Evolutionary conservation across 164 flowering plant genomes (phyloP), one percentile per base, ranked within the genome.

Genomic region (Magnolia officinalis): DNA sequence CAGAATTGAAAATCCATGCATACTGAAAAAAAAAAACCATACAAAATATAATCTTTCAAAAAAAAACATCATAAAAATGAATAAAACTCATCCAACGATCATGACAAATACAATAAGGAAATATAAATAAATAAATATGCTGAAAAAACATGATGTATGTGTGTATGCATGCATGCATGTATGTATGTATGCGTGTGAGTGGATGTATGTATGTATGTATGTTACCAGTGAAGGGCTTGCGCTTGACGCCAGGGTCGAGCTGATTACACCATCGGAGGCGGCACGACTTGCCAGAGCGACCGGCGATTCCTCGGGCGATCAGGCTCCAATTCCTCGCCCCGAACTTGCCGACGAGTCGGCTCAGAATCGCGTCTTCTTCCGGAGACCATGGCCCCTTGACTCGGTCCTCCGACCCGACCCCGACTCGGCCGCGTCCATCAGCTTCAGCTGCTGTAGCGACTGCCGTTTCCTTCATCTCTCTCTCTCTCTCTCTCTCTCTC

Each of bases 241-340:
- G 93, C 77, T 89, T 88, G 31, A 91, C 85, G 75, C 79, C 67
- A 77, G 93, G 96, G 76, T 90, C 91, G 52, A 95, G 97, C 87
- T 95, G 96, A 79, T 95, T 95, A 77, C 96, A 95, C 98, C 98
- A 95, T 4, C 97, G 87, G 63, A 92, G 90, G 49, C 98, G 90
- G 76, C 97, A 94, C 10, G 97, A 91, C 82, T 92, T 91, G 55
- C 97, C 95, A 21, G 98, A 90, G 77, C 98, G 80, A 0, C 98
- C 98, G 6, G 93, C 63, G 74, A 91, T 91, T 52, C 95, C 91
- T 1, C 91, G 87, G 18, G 96, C 93, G 70, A 93, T 93, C 58
- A 91, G 78, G 72, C 90, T 88, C 98, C 98, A 95, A 79, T 93
- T 95, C 80, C 90, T 85, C 2, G 98, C 87, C 11, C 98, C 97